Percentiles rank a stretch among this genome's conserved stretches.
Evolutionary conservation across 2,329 filamentous ascomycete species (phyloP).

Genomic region (Bipolaris zeicola): DNA sequence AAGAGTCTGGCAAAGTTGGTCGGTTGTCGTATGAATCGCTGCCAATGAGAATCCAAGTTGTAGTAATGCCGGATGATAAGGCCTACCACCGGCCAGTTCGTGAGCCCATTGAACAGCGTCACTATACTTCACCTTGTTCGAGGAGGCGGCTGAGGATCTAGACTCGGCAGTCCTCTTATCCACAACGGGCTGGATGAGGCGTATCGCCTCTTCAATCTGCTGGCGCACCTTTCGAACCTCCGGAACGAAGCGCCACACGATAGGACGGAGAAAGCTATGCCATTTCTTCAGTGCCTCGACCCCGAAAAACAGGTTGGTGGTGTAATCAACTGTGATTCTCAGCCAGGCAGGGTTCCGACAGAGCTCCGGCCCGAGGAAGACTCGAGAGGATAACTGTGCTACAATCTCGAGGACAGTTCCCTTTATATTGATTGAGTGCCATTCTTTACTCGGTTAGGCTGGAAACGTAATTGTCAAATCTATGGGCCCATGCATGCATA

Average conservation of each 20-base stretch:
- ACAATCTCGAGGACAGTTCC: background rate
- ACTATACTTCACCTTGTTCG: conserved; percentile 4
- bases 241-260: conserved; percentile 40
- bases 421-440: background rate
- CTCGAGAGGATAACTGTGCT: background rate
- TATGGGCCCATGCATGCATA: background rate
- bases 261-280: conserved; percentile 37
- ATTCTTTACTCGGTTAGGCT: background rate
- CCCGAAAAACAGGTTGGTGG: conserved; percentile 12
- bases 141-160: conserved; percentile 11
- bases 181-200: conserved; percentile 38
- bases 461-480: background rate
- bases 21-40: conserved; percentile 31
- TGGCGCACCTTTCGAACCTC: conserved; percentile 24
- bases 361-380: conserved; percentile 45
- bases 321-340: conserved; percentile 42
- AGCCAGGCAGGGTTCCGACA: conserved; percentile 50
- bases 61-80: background rate
- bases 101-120: background rate
- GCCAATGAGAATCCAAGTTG: conserved; percentile 22
- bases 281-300: conserved; percentile 1
- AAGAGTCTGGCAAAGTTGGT: conserved; percentile 29
- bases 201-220: conserved; percentile 44
- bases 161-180: conserved; percentile 29
- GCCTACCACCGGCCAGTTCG: background rate